These are phyloP conservation scores for Plasmopara viticola DNA, from an alignment of 352 stramenopile species.

Conservation along the genomic window DNA sequence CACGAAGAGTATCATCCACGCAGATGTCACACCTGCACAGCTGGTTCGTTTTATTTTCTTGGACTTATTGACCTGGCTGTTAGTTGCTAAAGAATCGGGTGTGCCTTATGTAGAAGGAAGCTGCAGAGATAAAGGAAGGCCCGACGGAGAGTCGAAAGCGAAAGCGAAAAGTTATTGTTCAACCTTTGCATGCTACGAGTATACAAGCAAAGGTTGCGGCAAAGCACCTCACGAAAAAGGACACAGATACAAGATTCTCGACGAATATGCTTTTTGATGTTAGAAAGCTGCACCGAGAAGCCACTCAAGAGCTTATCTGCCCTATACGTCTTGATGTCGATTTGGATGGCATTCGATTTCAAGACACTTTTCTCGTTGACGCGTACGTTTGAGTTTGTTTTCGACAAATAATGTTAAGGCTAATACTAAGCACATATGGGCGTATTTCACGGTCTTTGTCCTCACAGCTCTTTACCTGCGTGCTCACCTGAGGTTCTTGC, in stretches of 20 bases:
- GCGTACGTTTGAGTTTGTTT: conserved; percentile 25
- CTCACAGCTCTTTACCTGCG: conserved; percentile 19
- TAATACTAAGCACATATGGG: too few relatives aligned
- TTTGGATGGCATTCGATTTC: conserved; percentile 61
- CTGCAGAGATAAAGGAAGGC: conserved; percentile 9
- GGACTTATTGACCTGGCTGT: not conserved
- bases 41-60: conserved; percentile 15
- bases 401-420: too few relatives aligned
- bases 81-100: not conserved
- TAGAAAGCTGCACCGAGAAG: conserved; percentile 9
- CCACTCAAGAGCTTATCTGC: conserved; percentile 45
- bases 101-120: conserved; percentile 15
- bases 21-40: conserved; percentile 26
- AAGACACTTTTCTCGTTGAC: conserved; percentile 72
- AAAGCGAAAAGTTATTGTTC: conserved; percentile 46
- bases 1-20: conserved; percentile 34
- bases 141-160: conserved; percentile 39
- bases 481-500: conserved; percentile 51
- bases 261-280: conserved; percentile 13
- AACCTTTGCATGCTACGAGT: conserved; percentile 27
- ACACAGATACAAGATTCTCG: conserved; percentile 7
- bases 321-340: conserved; percentile 76
- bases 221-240: not conserved
- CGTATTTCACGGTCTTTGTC: not conserved
- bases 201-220: not conserved